phyloP scores from a whole-genome alignment of 1,284 basidiomycete genomes.

The Sanghuangporus weigelae region DNA sequence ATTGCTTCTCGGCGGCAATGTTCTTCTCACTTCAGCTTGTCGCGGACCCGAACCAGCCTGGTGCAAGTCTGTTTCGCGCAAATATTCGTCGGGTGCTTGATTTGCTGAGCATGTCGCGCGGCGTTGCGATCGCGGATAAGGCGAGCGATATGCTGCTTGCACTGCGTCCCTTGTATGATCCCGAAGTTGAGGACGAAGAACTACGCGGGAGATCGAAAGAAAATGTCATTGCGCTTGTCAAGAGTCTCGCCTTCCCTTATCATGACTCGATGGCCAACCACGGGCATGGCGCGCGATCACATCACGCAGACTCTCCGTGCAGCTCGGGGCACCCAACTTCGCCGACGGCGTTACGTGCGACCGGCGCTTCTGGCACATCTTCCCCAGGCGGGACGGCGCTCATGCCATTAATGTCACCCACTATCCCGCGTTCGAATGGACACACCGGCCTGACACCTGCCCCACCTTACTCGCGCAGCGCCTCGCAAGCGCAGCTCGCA shows the following conservation, averaged over 20 bases:
- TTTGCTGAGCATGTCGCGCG: constrained; percentile 57
- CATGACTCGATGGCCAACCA: constrained; percentile 44
- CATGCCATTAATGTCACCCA: background rate
- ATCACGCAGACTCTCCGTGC: constrained; percentile 10
- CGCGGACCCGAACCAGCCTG: constrained; percentile 69
- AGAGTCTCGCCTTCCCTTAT: constrained; percentile 73
- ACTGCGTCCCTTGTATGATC: constrained; percentile 57
- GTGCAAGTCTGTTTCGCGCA: constrained; percentile 62
- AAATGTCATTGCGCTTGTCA: constrained; percentile 56
- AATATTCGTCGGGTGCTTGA: constrained; percentile 64
- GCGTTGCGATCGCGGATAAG: constrained; percentile 64
- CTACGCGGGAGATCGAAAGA: constrained; percentile 45
- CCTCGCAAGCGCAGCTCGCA: constrained; percentile 2
- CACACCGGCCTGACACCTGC: constrained; percentile 23
- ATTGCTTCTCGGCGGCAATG: constrained; percentile 79
- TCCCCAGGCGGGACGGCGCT: constrained; percentile 5
- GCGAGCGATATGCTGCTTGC: constrained; percentile 61
- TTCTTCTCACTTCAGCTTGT: constrained; percentile 83
- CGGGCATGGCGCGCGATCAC: constrained; percentile 7
- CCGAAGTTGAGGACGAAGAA: constrained; percentile 21
- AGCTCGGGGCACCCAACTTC: constrained; percentile 12
- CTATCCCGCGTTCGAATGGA: constrained; percentile 28
- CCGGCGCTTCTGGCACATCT: background rate
- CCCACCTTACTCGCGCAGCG: constrained; percentile 7
- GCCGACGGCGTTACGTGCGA: background rate